Conservation (phyloP, 208 protist genomes). For the Crithidia thermophila region DNA sequence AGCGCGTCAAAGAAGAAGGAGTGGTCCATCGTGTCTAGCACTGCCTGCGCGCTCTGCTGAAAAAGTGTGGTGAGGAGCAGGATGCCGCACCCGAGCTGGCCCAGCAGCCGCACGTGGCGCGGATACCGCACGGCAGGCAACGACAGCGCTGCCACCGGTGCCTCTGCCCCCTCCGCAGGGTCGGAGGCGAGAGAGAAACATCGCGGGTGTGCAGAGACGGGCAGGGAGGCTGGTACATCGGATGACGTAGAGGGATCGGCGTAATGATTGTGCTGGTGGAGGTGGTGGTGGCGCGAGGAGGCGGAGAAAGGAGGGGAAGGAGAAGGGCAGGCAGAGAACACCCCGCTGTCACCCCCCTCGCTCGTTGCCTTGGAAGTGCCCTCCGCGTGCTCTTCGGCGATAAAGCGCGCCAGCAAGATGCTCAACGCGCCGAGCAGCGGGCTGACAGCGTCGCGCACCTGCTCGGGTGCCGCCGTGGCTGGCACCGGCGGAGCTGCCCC, state of each 20-base stretch:
- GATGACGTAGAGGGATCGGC: too few species aligned
- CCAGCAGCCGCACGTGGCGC: constrained; percentile 32
- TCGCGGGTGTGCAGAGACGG: too few species aligned
- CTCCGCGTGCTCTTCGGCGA: constrained; percentile 19
- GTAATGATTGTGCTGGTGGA: too few species aligned
- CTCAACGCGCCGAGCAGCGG: constrained; percentile 25
- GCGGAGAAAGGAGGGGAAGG: too few species aligned
- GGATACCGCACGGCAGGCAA: not conserved
- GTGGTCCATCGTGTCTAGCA: constrained; percentile 58
- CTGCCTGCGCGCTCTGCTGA: constrained; percentile 30
- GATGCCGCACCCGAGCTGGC: constrained; percentile 47
- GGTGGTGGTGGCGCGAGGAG: too few species aligned
- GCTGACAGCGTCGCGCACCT: constrained; percentile 17
- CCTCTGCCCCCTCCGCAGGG: too few species aligned
- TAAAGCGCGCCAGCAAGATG: constrained; percentile 47
- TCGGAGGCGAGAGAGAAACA: not conserved
- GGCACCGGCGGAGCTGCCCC: not conserved
- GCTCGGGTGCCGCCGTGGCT: not conserved
- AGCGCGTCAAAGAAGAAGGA: constrained; percentile 65
- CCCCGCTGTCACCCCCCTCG: not conserved
- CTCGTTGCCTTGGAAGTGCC: not conserved
- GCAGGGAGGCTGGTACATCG: too few species aligned
- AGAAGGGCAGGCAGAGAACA: not conserved
- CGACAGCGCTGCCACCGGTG: too few species aligned
- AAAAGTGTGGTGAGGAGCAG: constrained; percentile 48